Percentiles rank a stretch among this genome's conserved stretches.
phyloP scores from a whole-genome alignment of 2,329 filamentous ascomycete genomes.

The Diaporthe humulicola region DNA sequence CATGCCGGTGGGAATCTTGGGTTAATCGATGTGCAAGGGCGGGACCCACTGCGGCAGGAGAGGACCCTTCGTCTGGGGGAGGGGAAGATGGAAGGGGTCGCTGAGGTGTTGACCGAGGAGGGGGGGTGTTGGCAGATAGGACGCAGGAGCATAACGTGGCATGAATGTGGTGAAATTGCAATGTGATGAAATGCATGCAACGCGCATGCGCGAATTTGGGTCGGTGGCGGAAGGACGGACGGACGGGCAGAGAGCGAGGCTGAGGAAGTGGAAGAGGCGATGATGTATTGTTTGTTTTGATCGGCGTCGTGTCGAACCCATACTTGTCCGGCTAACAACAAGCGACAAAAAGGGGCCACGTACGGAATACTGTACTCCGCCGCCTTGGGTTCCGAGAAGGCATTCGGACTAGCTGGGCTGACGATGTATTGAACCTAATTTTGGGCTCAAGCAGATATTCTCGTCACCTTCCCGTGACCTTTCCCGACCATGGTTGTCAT shows the following conservation, averaged over 20 bases:
- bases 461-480: neutral
- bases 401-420: conserved; percentile 14
- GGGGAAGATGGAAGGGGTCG: conserved; percentile 1
- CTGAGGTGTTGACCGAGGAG: neutral
- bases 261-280: neutral
- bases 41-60: conserved; percentile 10
- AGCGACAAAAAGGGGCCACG: neutral
- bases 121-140: neutral
- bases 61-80: conserved; percentile 21
- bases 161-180: conserved; percentile 30
- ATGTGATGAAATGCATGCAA: conserved; percentile 3
- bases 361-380: neutral
- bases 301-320: conserved; percentile 20
- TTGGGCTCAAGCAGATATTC: neutral
- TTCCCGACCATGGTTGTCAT: conserved; percentile 10
- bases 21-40: neutral
- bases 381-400: neutral
- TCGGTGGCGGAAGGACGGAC: neutral
- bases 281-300: conserved; percentile 39
- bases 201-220: neutral
- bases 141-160: conserved; percentile 5
- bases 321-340: conserved; percentile 2
- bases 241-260: neutral
- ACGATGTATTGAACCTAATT: conserved; percentile 18
- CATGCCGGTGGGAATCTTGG: conserved; percentile 7